Conservation (phyloP, 2,329 filamentous ascomycete species). For the Drechslerella dactyloides region DNA sequence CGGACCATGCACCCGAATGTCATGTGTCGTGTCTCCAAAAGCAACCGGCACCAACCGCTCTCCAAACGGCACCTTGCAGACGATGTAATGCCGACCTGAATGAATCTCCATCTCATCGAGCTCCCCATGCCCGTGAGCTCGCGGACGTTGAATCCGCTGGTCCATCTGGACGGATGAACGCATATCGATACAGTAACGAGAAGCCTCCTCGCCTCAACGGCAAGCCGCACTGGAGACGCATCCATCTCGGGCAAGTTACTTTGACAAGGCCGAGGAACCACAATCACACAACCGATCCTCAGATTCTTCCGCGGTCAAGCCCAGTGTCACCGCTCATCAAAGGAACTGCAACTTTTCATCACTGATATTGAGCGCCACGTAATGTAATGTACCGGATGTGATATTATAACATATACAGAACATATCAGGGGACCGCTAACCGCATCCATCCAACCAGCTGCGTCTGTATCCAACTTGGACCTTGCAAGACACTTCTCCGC, state of each 20-base stretch:
- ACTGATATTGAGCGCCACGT: slow-evolving; percentile 13
- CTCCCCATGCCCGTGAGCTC: slow-evolving; percentile 19
- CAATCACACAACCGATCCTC: background rate
- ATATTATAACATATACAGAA: too few species aligned
- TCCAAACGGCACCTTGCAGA: background rate
- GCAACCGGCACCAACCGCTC: background rate
- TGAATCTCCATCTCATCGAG: background rate
- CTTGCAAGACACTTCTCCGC: too few species aligned
- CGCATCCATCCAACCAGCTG: too few species aligned
- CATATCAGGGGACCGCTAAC: too few species aligned
- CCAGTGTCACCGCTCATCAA: slow-evolving; percentile 22
- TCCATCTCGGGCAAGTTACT: slow-evolving; percentile 17
- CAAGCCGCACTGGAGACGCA: slow-evolving; percentile 24
- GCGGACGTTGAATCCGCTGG: slow-evolving; percentile 17
- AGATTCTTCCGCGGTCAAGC: background rate
- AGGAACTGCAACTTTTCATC: slow-evolving; percentile 18
- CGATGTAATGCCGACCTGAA: background rate
- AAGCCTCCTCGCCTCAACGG: slow-evolving; percentile 39
- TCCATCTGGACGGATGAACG: background rate
- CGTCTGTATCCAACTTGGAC: too few species aligned
- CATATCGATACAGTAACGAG: slow-evolving; percentile 6
- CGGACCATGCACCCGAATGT: background rate
- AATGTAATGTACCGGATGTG: background rate
- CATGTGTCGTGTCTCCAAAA: background rate
- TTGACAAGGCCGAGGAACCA: slow-evolving; percentile 27